A percentile compares a stretch with the other conserved stretches of the same genome.
phyloP scores from a whole-genome alignment of 106 monocot genomes.

The Alisma plantagoaquatica region DNA sequence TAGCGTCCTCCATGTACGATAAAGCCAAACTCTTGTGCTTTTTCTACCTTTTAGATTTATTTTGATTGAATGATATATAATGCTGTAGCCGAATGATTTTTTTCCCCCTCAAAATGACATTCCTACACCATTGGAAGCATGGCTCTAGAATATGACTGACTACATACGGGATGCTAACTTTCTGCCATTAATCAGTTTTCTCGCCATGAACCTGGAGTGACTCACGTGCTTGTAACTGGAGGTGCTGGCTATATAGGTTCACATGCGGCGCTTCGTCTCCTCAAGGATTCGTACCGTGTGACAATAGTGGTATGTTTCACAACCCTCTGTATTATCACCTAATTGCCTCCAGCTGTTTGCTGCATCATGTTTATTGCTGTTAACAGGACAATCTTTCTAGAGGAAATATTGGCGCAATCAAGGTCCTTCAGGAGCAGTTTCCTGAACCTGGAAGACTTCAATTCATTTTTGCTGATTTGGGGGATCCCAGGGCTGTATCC shows the following conservation, averaged over 20 bases:
- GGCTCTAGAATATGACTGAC: neutral
- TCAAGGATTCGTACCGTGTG: slow-evolving; percentile 86
- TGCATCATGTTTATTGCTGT: neutral
- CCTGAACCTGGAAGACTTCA: slow-evolving; percentile 75
- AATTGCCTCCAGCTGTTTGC: neutral
- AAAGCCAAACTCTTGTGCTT: neutral
- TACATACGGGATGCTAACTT: neutral
- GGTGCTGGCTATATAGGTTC: slow-evolving; percentile 98
- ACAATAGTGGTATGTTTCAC: slow-evolving; percentile 89
- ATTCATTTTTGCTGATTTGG: slow-evolving; percentile 72
- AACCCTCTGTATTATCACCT: slow-evolving; percentile 1
- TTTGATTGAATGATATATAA: neutral
- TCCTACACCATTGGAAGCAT: neutral
- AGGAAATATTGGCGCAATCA: slow-evolving; percentile 70
- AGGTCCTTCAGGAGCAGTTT: slow-evolving; percentile 44
- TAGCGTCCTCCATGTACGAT: neutral
- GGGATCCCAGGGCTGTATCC: slow-evolving; percentile 63
- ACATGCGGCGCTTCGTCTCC: slow-evolving; percentile 83
- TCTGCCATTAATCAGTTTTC: slow-evolving; percentile 53
- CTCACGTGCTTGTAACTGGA: slow-evolving; percentile 94
- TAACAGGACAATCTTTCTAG: slow-evolving; percentile 80
- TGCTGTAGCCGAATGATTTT: too few species aligned
- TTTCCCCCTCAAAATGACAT: neutral
- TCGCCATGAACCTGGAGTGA: slow-evolving; percentile 63
- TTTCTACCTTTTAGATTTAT: too few species aligned